Base-by-base conservation (phyloP, 805 yeast genomes). In the Yarrowia sp. region DNA sequence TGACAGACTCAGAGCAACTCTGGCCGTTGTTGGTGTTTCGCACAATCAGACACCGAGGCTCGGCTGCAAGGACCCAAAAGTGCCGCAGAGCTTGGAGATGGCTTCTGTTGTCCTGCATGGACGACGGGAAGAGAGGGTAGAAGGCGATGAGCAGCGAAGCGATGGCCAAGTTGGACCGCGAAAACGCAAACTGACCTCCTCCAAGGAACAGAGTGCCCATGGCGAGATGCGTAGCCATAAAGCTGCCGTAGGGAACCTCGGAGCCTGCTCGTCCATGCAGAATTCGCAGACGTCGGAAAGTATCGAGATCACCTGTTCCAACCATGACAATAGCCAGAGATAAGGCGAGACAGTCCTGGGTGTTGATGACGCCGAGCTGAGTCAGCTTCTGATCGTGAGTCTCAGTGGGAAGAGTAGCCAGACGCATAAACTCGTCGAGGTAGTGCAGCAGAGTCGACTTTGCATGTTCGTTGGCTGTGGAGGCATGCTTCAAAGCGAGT, bases 131-230 rank as follows among this genome's bases (percentile, higher is more conserved):
- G 2, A 85, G 77, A 2, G 97, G 97, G 66, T 90, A 84, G n/a
- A 88, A 76, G 0, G 97, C 80, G 0, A 90, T 81, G 0, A 90
- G 74, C 67, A 94, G 77, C 2, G 86, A 72, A 0, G 92, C 96
- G 61, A 85, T 76, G 1, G 90, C 83, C 68, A 87, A 76, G 62
- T 83, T 80, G 3, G 87, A 81, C 7, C 73, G 80, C 36, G 83
- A 79, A 63, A 94, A 81, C 0, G 96, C 91, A 72, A 84, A 90
- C 71, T 90, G 97, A 0, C 98, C 97, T 1, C 97, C 94, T 0
- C 97, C 97, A 35, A 94, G 72, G 70, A 93, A 92, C 61, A 93
- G 76, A 67, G 93, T 84, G 1, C 99, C 99, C 36, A 94, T 73
- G 0, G 96, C 88, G 77, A 89, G 81, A 68, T 88, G 90, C 1